Evolutionary conservation across 2,329 filamentous ascomycete species (phyloP).

Genomic region (Aspergillus sp.): DNA sequence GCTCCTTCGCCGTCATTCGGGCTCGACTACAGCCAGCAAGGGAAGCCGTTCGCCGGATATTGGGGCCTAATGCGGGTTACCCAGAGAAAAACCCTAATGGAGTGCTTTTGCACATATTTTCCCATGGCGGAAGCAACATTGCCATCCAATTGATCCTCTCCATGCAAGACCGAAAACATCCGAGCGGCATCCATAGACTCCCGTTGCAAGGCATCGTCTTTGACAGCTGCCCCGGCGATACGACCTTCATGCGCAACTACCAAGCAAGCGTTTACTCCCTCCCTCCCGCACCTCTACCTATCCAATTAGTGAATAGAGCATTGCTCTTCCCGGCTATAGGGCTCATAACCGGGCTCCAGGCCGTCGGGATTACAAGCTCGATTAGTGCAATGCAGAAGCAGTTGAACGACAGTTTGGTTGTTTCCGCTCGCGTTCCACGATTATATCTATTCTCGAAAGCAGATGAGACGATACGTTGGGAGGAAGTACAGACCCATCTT

Average conservation of each 20-base stretch:
- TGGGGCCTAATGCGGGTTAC: not conserved
- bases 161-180: constrained; percentile 15
- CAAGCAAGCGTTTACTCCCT: constrained; percentile 14
- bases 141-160: constrained; percentile 21
- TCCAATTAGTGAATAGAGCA: not conserved
- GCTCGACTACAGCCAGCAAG: constrained; percentile 19
- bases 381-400: constrained; percentile 10
- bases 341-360: constrained; percentile 8
- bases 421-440: constrained; percentile 6
- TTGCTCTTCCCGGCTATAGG: constrained; percentile 13
- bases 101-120: constrained; percentile 24
- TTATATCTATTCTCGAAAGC: constrained; percentile 15
- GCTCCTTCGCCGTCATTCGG: constrained; percentile 18
- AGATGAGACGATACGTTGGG: constrained; percentile 11
- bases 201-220: constrained; percentile 16
- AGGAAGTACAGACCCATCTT: constrained; percentile 11
- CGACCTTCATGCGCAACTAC: constrained; percentile 17
- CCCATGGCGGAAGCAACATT: constrained; percentile 22
- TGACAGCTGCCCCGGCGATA: constrained; percentile 23
- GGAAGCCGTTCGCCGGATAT: constrained; percentile 16
- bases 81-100: constrained; percentile 1
- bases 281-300: not conserved
- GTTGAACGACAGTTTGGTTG: constrained; percentile 7
- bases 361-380: constrained; percentile 6
- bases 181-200: constrained; percentile 6